These are phyloP conservation scores for Imleria badia DNA, from an alignment of 768 basidiomycete species.

Conservation along the genomic window DNA sequence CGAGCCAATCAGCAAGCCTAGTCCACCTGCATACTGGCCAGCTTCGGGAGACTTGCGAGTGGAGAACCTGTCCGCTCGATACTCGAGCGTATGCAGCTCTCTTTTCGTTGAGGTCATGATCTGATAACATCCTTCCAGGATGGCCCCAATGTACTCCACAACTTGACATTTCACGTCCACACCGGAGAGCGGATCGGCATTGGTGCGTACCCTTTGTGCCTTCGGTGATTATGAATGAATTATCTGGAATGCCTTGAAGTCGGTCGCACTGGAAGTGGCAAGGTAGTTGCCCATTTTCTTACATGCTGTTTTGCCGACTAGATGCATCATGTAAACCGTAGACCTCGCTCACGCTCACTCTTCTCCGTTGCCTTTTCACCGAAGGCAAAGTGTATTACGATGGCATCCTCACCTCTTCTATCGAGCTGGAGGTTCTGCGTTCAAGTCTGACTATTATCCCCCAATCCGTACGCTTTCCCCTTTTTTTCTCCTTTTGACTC, in stretches of 20 bases:
- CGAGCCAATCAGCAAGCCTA: conserved; percentile 40
- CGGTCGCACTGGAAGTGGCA: conserved; percentile 11
- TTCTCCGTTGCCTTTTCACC: conserved; percentile 50
- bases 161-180: conserved; percentile 3
- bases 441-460: conserved; percentile 62
- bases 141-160: background rate
- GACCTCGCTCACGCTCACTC: conserved; percentile 54
- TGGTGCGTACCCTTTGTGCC: conserved; percentile 8
- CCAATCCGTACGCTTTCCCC: conserved; percentile 22
- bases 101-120: background rate
- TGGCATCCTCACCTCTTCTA: conserved; percentile 42
- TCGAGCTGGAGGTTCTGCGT: conserved; percentile 58
- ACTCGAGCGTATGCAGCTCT: conserved; percentile 33
- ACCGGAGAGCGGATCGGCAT: conserved; percentile 9
- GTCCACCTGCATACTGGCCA: conserved; percentile 70
- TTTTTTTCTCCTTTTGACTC: too few relatives aligned
- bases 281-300: background rate
- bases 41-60: conserved; percentile 53
- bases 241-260: background rate
- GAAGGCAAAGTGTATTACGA: conserved; percentile 56
- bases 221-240: too few relatives aligned
- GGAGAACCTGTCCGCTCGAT: conserved; percentile 54
- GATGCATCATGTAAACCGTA: background rate
- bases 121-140: background rate
- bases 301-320: background rate